Conservation (phyloP, 768 basidiomycete genomes). For the Daedalea quercina region DNA sequence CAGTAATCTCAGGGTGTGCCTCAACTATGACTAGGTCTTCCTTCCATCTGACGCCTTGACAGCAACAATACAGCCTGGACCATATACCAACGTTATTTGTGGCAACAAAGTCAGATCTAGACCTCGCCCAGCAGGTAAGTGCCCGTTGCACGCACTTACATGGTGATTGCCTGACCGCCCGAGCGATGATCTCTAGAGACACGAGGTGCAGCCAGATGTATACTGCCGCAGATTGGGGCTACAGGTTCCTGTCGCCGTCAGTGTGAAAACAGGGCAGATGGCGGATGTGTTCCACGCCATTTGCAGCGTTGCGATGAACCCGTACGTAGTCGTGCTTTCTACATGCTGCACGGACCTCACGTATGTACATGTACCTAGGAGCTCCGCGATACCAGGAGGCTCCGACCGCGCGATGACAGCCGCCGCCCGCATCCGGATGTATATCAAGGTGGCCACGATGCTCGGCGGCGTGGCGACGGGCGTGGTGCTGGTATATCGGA, state of each 20-base stretch:
- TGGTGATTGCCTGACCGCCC: neutral
- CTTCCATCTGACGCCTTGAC: slow-evolving; percentile 16
- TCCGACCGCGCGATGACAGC: slow-evolving; percentile 70
- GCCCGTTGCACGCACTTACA: neutral
- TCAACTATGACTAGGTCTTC: slow-evolving; percentile 1
- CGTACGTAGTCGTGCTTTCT: slow-evolving; percentile 36
- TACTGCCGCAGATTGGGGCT: slow-evolving; percentile 86
- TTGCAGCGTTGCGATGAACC: slow-evolving; percentile 78
- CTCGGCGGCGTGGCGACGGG: slow-evolving; percentile 72
- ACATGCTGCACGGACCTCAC: slow-evolving; percentile 1
- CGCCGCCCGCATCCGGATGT: slow-evolving; percentile 61
- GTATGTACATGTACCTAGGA: slow-evolving; percentile 14
- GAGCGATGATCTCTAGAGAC: slow-evolving; percentile 47
- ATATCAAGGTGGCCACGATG: slow-evolving; percentile 65
- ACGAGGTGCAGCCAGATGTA: slow-evolving; percentile 97
- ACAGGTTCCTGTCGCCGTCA: slow-evolving; percentile 93
- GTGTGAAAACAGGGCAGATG: slow-evolving; percentile 77
- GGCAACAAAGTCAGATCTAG: slow-evolving; percentile 97
- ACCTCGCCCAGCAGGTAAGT: slow-evolving; percentile 87
- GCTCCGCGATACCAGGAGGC: slow-evolving; percentile 56
- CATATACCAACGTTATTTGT: slow-evolving; percentile 95
- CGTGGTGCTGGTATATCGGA: slow-evolving; percentile 63
- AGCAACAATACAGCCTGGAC: slow-evolving; percentile 97
- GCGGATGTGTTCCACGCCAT: slow-evolving; percentile 87
- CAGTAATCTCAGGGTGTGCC: slow-evolving; percentile 82